Conservation (phyloP, 306 rosid species). For the Inga leiocalycina region DNA sequence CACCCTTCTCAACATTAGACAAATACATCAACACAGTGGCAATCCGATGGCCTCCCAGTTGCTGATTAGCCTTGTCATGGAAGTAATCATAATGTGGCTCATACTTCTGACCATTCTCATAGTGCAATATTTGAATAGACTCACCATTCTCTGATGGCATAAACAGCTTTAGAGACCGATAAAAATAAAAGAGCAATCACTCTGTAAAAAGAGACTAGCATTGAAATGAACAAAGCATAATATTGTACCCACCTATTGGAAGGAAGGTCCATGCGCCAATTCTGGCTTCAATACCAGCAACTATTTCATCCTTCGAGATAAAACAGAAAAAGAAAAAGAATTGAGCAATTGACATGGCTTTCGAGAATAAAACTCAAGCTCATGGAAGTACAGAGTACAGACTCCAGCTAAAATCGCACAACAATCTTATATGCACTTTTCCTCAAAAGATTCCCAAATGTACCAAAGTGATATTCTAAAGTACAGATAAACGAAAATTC, state of each 20-base stretch:
- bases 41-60: conserved; percentile 84
- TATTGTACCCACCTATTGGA: conserved; percentile 63
- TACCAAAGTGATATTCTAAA: not conserved
- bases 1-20: conserved; percentile 86
- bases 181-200: not conserved
- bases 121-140: conserved; percentile 82
- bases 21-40: conserved; percentile 96
- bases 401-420: not conserved
- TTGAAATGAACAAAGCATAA: conserved; percentile 20
- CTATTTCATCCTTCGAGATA: conserved; percentile 68
- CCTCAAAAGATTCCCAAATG: conserved; percentile 1
- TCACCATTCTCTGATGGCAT: conserved; percentile 82
- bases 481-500: not conserved
- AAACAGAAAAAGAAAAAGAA: conserved; percentile 10
- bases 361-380: conserved; percentile 7
- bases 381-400: not conserved
- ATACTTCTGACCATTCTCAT: conserved; percentile 84
- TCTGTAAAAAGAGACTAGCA: not conserved
- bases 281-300: conserved; percentile 72
- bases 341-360: not conserved
- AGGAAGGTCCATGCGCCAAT: conserved; percentile 93
- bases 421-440: not conserved
- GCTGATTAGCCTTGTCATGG: conserved; percentile 78
- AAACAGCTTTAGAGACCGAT: not conserved
- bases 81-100: conserved; percentile 92